Conservation (phyloP, 2,329 filamentous ascomycete genomes). For the Colletotrichum costaricense region DNA sequence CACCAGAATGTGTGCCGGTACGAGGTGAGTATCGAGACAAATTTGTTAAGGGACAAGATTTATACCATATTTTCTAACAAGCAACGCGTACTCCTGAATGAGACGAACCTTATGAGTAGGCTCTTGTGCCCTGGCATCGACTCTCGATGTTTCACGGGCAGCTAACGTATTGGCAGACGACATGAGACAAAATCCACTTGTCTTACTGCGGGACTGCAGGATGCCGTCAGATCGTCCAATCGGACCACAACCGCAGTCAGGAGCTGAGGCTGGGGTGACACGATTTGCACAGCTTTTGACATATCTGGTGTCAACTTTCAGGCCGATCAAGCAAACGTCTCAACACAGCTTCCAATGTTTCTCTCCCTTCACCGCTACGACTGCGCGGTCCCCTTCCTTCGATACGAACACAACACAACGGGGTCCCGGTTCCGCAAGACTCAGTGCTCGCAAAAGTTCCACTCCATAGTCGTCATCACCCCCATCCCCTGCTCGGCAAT, state of each 20-base stretch:
- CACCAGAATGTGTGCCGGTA: not conserved
- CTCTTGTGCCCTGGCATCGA: not conserved
- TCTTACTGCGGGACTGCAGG: not conserved
- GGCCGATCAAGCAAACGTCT: not conserved
- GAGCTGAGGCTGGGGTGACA: not conserved
- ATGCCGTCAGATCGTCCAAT: not conserved
- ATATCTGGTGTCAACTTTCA: not conserved
- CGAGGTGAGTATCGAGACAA: no score
- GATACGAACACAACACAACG: no score
- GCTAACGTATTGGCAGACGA: not conserved
- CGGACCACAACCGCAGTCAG: not conserved
- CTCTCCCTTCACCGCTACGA: not conserved
- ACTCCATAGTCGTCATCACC: constrained; percentile 6
- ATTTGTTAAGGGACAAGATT: no score
- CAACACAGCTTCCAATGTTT: not conserved
- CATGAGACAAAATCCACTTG: not conserved
- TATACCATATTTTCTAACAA: no score
- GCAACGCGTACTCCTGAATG: not conserved
- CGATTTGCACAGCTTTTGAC: not conserved
- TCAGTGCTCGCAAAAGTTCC: constrained; percentile 43
- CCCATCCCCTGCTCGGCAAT: not conserved
- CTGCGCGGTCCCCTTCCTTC: not conserved
- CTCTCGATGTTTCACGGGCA: not conserved
- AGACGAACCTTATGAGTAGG: not conserved
- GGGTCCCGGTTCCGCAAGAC: not conserved